Evolutionary conservation across 1,284 basidiomycete genomes (phyloP), one percentile per base, ranked within the genome.

Genomic region (Apiotrichum montevideense): DNA sequence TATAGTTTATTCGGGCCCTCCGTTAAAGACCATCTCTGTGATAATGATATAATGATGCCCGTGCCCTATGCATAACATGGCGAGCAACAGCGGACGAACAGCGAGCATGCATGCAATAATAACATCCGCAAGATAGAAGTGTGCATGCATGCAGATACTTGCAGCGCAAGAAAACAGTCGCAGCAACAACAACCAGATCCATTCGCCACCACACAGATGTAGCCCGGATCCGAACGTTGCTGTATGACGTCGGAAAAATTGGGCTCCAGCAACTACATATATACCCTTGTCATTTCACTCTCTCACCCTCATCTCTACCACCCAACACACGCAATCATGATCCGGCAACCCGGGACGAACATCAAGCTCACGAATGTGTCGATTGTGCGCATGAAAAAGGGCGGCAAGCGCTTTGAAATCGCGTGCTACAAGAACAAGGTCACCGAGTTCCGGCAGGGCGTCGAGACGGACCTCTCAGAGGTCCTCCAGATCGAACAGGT

Each of bases 401-500:
- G 87, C 46, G 96, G 96, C 35, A 98, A 98, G 78, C 85, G 96
- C 52, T 99, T 97, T 75, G 96, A 99, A 90, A 89, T 98, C 66
- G 95, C 95, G 48, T 98, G 94, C 77, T 98, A 98, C 80, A 97
- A 98, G 81, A 99, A 99, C 79, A 98, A 98, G 79, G 95, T 98
- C 21, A 88, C 93, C 65, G 94, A 97, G 77, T 98, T 88, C 85
- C 80, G 95, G 56, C 90, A 84, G 54, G 92, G 92, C 60, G 88
- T 95, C 29, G 95, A 98, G 80, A 94, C 86, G 41, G 88, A 90
- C 77, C 78, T 98, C 40, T 91, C 96, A 67, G 95, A 99, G 69
- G 92, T 99, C 34, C 83, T 98, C 32, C 96, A 99, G 78, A 96
- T 98, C 71, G 88, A 87, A 68, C 93, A 92, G 68, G 89, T 99